phyloP scores from a whole-genome alignment of 2,329 filamentous ascomycete genomes.

The Alternaria burnsii region DNA sequence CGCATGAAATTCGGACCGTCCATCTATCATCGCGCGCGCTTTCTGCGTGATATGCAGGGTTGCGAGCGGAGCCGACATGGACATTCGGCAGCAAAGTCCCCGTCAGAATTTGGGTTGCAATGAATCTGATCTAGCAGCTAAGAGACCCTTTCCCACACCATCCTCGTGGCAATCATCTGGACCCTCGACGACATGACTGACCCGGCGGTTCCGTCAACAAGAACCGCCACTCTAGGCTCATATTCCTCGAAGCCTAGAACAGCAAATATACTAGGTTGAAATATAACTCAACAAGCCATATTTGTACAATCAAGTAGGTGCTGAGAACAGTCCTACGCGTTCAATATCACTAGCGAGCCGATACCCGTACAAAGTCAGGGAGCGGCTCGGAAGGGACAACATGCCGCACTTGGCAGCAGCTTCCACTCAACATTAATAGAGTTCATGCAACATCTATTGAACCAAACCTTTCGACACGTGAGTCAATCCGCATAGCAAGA shows the following conservation, averaged over 20 bases:
- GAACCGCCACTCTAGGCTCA: not conserved
- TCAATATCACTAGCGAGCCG: constrained; percentile 3
- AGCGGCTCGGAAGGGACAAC: not conserved
- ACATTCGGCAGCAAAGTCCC: not conserved
- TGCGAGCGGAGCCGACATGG: not conserved
- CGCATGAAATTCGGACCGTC: not conserved
- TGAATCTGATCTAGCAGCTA: constrained; percentile 1
- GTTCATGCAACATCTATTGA: not conserved
- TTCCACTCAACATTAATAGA: not conserved
- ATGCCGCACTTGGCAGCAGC: constrained; percentile 2
- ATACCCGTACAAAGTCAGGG: not conserved
- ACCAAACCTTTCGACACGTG: not conserved
- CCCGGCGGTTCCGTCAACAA: not conserved
- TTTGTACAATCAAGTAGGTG: not conserved
- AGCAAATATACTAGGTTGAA: not conserved
- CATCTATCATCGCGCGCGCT: not conserved
- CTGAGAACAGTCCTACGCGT: not conserved
- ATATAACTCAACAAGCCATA: not conserved
- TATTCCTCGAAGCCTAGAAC: not conserved
- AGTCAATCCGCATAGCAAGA: not conserved
- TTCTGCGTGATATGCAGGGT: not conserved
- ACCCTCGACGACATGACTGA: not conserved
- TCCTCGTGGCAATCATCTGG: constrained; percentile 3
- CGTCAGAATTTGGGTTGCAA: not conserved
- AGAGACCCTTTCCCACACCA: constrained; percentile 1